A percentile compares a stretch with the other conserved stretches of the same genome.
Conservation (phyloP, 176 grass and related monocot genomes). For the Triticum urartu region DNA sequence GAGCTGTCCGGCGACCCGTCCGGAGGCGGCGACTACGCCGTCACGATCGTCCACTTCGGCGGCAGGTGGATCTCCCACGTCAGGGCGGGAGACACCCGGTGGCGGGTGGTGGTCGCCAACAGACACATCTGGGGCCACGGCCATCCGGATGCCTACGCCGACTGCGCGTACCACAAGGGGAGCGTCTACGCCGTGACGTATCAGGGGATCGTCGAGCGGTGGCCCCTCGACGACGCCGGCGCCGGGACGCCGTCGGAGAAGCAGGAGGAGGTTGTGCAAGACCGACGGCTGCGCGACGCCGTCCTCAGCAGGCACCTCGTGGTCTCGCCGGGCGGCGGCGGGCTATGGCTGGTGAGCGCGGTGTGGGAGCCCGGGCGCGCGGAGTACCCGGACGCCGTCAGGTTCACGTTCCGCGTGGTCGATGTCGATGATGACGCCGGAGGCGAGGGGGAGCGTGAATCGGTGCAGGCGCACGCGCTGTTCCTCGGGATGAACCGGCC, state of each 20-base stretch:
- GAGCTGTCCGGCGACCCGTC: slow-evolving; percentile 22
- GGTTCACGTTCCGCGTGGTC: background rate
- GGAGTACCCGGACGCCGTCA: background rate
- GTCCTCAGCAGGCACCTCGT: background rate
- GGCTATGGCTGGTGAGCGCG: background rate
- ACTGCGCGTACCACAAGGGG: slow-evolving; percentile 23
- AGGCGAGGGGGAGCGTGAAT: background rate
- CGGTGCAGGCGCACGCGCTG: background rate
- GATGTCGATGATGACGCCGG: background rate
- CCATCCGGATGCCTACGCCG: background rate
- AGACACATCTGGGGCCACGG: background rate
- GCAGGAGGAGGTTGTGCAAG: background rate
- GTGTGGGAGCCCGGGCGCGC: background rate
- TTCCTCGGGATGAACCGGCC: slow-evolving; percentile 29
- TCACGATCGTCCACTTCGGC: background rate
- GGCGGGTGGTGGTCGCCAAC: background rate
- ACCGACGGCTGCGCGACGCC: background rate
- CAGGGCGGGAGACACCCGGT: background rate
- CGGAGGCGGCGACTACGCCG: background rate
- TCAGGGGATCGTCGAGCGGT: background rate
- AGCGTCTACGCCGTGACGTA: background rate
- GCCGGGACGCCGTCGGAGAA: background rate
- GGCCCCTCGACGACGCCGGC: background rate
- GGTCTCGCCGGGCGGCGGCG: background rate
- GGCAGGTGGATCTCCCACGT: background rate